Base-by-base conservation (phyloP, 1,284 basidiomycete genomes). In the Cutaneotrichosporon cyanovorans region DNA sequence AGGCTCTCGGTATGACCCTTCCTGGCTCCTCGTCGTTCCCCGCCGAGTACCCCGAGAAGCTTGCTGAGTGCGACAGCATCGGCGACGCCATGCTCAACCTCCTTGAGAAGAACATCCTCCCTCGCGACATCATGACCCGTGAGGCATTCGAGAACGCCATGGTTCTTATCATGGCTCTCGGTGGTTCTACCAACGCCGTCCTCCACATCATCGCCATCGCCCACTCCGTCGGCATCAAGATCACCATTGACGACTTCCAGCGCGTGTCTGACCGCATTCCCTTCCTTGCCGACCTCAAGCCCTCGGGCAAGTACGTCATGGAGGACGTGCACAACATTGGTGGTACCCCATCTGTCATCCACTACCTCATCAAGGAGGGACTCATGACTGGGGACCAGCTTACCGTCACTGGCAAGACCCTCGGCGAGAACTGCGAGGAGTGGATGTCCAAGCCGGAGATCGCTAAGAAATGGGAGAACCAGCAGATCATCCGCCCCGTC, bases 61-160 rank as follows among this genome's bases (percentile, higher is more conserved):
- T 77, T 45, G 77, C 79, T 45, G 93, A 98, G 72, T 93, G 87
- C 67, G 81, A 83, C 51, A 76, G 80, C 6, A 76, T 90, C 44
- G 93, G 93, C 33, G 69, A 75, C 23, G 82, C 78, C 19, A 91
- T 98, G 84, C 76, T 80, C 58, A 83, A 85, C 62, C 77, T 98
- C 45, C 76, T 97, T 40, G 86, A 85, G 69, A 83, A 89, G 72
- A 92, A 96, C 75, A 85, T 97, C 64, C 79, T 89, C 45, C 93
- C 93, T 14, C 75, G 87, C 41, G 85, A 97, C 66, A 96, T 97
- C 71, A 96, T 97, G 90, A 96, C 91, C 18, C 81, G 84, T 22
- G 78, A 82, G 16, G 91, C 92, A 4, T 96, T 97, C 61, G 92
- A 97, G 74, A 96, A 96, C 71, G 92, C 92, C 16, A 90, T 97